Evolutionary conservation across 2,329 filamentous ascomycete genomes (phyloP), one percentile per base, ranked within the genome.

Genomic region (Cercospora sp.): DNA sequence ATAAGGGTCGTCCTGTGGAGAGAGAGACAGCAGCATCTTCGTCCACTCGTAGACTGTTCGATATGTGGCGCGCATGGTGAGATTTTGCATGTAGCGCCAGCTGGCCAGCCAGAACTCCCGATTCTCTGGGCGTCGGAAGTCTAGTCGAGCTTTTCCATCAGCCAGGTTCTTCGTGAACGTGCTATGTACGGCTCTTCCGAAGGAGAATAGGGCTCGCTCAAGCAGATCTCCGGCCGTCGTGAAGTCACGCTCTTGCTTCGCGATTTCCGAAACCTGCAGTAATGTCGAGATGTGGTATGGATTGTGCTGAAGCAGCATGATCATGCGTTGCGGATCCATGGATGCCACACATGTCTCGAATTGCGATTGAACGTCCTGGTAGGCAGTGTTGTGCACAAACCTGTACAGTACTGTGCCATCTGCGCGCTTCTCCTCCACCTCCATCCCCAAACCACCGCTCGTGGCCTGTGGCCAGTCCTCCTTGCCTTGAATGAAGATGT

Each of bases 1-100:
- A 75, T 97, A 97, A 0, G 93, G 93, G 77, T 99, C 95, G 3
- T 84, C 82, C 59, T 85, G 82, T 3, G 89, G 88, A 72, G 93
- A 88, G 67, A 98, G 81, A 67, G 89, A 87, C 32, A 96, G 85
- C 9, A 97, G 83, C 5, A 98, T 81, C 80, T 95, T 97, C 6
- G 92, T 87, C 94, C 95, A 99, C 79, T 98, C 95, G 59, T 97
- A 88, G 0, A 93, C 93, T 0, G 95, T 98, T 58, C 93, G 87
- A 84, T 93, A 97, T 1, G 94, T 97, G n/a, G 94, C 93, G 74
- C 96, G 94, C 81, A 93, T 89, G 16, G 93, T 86, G 24, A 99
- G 84, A 72, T 92, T 95, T 73, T 87, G 88, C 74, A 98, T 90
- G 75, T 97, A 97, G 73, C 94, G 89, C 84, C 93, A 97, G 8